Conservation (phyloP, 805 yeast species). For the Candida mattraensis region DNA sequence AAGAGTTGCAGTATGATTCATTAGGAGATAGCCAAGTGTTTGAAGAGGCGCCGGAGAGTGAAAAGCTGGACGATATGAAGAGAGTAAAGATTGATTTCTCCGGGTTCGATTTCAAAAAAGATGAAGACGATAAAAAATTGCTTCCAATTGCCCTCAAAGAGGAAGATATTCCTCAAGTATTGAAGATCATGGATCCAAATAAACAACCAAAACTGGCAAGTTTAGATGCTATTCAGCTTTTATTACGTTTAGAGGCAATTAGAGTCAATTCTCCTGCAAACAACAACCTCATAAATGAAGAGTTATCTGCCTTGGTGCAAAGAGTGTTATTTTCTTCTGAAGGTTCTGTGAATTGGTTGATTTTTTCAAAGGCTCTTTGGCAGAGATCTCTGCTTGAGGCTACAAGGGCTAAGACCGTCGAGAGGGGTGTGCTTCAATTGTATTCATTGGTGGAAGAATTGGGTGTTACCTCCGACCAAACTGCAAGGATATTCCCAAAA, state of each 20-base stretch:
- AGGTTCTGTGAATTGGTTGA: constrained; percentile 62
- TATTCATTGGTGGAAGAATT: constrained; percentile 88
- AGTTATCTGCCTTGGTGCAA: constrained; percentile 70
- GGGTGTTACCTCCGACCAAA: constrained; percentile 59
- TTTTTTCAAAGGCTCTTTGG: constrained; percentile 85
- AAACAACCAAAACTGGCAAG: constrained; percentile 71
- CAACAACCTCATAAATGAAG: constrained; percentile 74
- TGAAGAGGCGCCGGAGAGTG: constrained; percentile 34
- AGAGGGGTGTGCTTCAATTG: constrained; percentile 91
- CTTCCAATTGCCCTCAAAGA: constrained; percentile 64
- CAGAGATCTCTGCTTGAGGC: constrained; percentile 85
- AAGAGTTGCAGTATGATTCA: constrained; percentile 68
- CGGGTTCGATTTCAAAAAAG: constrained; percentile 10
- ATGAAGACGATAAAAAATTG: constrained; percentile 38
- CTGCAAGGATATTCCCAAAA: constrained; percentile 52
- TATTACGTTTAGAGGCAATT: constrained; percentile 64
- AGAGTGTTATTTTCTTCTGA: constrained; percentile 62
- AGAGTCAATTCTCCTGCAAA: constrained; percentile 71
- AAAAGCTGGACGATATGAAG: constrained; percentile 41
- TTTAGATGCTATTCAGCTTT: constrained; percentile 70
- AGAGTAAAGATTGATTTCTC: constrained; percentile 43
- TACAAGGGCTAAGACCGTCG: constrained; percentile 78
- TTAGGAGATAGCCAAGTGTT: constrained; percentile 47
- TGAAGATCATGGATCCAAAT: constrained; percentile 70
- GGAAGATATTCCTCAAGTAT: constrained; percentile 58